These are phyloP conservation scores for Ascocoryne sarcoides DNA, from an alignment of 2,329 filamentous ascomycete genomes.

Conservation along the genomic window DNA sequence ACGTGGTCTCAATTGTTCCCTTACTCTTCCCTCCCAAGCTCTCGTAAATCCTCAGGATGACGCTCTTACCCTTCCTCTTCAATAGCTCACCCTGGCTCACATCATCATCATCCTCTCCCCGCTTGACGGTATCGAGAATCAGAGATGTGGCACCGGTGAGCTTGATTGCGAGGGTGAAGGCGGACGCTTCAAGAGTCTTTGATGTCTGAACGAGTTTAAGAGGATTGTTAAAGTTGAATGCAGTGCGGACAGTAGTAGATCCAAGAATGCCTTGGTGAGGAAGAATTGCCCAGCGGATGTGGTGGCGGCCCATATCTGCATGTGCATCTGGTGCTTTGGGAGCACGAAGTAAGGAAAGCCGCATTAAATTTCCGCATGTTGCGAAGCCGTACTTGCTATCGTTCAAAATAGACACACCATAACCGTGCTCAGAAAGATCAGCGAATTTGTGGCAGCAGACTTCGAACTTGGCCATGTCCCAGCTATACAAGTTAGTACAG, in stretches of 20 bases:
- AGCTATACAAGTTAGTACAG: conserved; percentile 37
- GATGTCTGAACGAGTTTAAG: conserved; percentile 44
- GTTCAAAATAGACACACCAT: conserved; percentile 88
- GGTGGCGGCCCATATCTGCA: conserved; percentile 86
- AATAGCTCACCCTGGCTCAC: conserved; percentile 55
- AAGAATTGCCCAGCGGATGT: conserved; percentile 82
- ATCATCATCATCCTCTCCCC: conserved; percentile 80
- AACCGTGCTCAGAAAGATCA: conserved; percentile 78
- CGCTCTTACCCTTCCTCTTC: conserved; percentile 61
- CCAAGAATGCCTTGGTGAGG: conserved; percentile 70
- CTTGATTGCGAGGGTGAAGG: conserved; percentile 47
- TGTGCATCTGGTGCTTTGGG: conserved; percentile 90
- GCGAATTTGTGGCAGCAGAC: conserved; percentile 95
- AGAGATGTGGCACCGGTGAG: conserved; percentile 60
- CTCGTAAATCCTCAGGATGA: conserved; percentile 83
- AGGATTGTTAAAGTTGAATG: conserved; percentile 85
- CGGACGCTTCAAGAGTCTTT: conserved; percentile 34
- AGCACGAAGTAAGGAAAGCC: conserved; percentile 73
- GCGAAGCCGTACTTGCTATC: conserved; percentile 96
- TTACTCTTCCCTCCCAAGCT: conserved; percentile 72
- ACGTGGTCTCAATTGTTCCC: conserved; percentile 56
- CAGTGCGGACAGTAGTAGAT: conserved; percentile 67
- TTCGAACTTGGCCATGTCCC: conserved; percentile 98
- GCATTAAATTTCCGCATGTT: conserved; percentile 81
- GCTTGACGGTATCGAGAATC: conserved; percentile 83